A percentile compares a stretch with the other conserved stretches of the same genome.
phyloP scores from a whole-genome alignment of 2,329 filamentous ascomycete genomes.

The Pseudopithomyces maydicus region DNA sequence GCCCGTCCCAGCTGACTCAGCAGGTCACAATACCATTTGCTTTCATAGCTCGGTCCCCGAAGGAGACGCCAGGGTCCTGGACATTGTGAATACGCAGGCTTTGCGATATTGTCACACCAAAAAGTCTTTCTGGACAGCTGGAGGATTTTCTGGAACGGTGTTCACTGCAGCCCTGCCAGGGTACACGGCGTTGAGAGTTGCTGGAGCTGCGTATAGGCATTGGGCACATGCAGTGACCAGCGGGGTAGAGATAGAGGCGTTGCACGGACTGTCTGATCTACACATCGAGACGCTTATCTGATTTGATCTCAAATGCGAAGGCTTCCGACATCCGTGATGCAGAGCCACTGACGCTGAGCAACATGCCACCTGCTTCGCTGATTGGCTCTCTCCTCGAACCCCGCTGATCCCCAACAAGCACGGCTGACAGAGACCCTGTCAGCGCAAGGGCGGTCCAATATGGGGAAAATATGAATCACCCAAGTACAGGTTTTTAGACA shows the following conservation, averaged over 20 bases:
- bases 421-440: not conserved
- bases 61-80: not conserved
- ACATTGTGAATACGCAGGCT: not conserved
- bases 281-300: too few relatives aligned
- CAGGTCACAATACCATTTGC: not conserved
- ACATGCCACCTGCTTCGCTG: not conserved
- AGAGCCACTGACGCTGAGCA: not conserved
- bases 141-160: too few relatives aligned
- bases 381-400: constrained; percentile 2
- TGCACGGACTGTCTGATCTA: too few relatives aligned
- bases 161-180: too few relatives aligned
- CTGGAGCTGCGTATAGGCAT: too few relatives aligned
- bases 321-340: not conserved
- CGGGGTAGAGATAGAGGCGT: too few relatives aligned
- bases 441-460: not conserved
- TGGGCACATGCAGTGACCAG: too few relatives aligned
- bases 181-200: too few relatives aligned
- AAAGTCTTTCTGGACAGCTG: too few relatives aligned
- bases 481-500: not conserved
- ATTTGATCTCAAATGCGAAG: too few relatives aligned
- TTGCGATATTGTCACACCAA: too few relatives aligned
- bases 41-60: not conserved
- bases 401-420: not conserved
- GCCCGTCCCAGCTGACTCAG: too few relatives aligned
- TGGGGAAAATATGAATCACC: not conserved